Evolutionary conservation across 1,284 basidiomycete species (phyloP), one percentile per base, ranked within the genome.

Genomic region (Fistulina hepatica): DNA sequence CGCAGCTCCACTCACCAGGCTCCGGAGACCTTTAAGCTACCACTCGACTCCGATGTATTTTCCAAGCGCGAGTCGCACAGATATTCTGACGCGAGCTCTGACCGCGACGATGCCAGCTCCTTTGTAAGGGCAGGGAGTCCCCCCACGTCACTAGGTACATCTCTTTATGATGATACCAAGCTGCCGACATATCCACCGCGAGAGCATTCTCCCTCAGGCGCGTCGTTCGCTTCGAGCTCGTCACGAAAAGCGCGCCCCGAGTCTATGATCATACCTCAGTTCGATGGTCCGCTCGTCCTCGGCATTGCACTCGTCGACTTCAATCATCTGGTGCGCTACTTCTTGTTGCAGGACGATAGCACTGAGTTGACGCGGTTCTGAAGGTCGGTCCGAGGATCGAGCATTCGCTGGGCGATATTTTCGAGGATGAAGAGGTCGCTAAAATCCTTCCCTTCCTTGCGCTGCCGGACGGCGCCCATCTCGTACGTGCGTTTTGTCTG

Each of bases 371-470:
- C n/a, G n/a, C n/a, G n/a, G n/a, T n/a, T 8, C 15, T 24, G 21
- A 33, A 91, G 86, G 81, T 94, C 38, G 92, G 92, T 1, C 92
- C 92, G 8, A 81, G 76, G 36, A 84, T 95, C 44, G 91, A 97
- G 57, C 95, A 82, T 56, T 64, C 69, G 39, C 61, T 69, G 47
- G 77, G 79, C 3, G 69, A 71, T 2, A 69, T 93, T 28, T 76
- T 81, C 44, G 73, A 84, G 22, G 80, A 94, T 52, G 81, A 88
- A 44, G 84, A 86, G 50, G 69, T 94, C 33, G 64, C 69, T 25
- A 81, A 81, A 52, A 78, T 91, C 28, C 65, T 99, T 13, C 94
- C 94, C 0, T 98, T 99, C 62, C 71, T 98, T n/a, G 95, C 94
- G 0, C 71, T 99, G 15, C 94, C 94, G 0, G 95, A 99, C 52